Conservation (phyloP, 1,284 basidiomycete species). For the Volvariella surrecta region DNA sequence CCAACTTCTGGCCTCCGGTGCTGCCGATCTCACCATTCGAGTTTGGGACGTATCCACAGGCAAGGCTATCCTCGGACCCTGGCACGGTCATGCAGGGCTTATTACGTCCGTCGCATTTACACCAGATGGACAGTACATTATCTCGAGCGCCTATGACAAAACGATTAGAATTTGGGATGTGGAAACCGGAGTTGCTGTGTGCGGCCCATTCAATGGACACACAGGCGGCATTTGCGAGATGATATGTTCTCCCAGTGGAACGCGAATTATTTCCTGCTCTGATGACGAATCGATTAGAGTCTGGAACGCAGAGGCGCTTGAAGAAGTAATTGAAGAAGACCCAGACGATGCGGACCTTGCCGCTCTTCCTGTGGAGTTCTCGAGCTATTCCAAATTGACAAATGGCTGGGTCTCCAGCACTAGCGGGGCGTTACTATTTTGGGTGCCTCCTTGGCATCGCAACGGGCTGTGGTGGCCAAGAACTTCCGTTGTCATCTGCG, state of each 20-base stretch:
- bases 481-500: constrained; percentile 6
- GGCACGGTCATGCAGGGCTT: not conserved
- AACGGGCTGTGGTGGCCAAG: constrained; percentile 8
- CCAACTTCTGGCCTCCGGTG: not conserved
- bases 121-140: constrained; percentile 47
- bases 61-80: not conserved
- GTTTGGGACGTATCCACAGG: not conserved
- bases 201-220: constrained; percentile 3
- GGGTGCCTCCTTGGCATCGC: constrained; percentile 9
- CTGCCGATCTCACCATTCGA: not conserved
- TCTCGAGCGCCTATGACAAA: constrained; percentile 84
- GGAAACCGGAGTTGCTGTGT: constrained; percentile 46
- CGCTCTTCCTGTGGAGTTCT: too few species aligned
- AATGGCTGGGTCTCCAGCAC: constrained; percentile 8
- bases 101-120: constrained; percentile 1
- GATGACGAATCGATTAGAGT: constrained; percentile 89
- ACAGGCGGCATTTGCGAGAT: constrained; percentile 18
- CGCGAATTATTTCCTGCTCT: constrained; percentile 78
- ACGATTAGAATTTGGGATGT: constrained; percentile 85
- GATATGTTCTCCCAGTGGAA: constrained; percentile 80
- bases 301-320: constrained; percentile 49
- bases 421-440: constrained; percentile 5
- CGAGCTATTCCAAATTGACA: not conserved
- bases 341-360: too few species aligned
- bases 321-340: too few species aligned